phyloP scores from a whole-genome alignment of 306 rosid species.

The Bauhinia variegata region DNA sequence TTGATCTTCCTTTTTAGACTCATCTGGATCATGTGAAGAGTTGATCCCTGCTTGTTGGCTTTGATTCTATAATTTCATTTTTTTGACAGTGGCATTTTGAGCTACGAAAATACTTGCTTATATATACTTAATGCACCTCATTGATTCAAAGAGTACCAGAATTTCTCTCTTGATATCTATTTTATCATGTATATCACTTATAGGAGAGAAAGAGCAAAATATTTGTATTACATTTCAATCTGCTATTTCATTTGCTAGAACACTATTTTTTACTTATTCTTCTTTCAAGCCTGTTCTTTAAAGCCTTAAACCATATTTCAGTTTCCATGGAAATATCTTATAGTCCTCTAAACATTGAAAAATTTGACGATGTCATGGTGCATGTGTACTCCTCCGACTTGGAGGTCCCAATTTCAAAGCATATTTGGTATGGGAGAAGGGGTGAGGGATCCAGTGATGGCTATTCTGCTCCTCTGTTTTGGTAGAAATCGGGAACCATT shows the following conservation, averaged over 20 bases:
- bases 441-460: slow-evolving; percentile 3
- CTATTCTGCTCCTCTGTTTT: background rate
- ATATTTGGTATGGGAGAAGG: slow-evolving; percentile 5
- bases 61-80: background rate
- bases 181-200: background rate
- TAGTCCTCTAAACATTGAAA: background rate
- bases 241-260: background rate
- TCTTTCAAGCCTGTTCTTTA: background rate
- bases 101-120: background rate
- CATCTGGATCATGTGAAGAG: background rate
- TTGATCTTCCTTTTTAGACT: background rate
- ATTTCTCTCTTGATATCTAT: background rate
- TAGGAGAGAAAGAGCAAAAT: background rate
- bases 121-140: background rate
- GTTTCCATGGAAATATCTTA: background rate
- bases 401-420: slow-evolving; percentile 13
- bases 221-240: background rate
- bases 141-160: no score
- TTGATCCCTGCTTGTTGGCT: background rate
- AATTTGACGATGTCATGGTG: slow-evolving; percentile 5
- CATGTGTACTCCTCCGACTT: background rate
- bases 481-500: slow-evolving; percentile 7
- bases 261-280: background rate
- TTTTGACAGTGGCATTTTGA: background rate
- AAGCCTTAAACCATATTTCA: background rate